Conservation (phyloP, 176 grass and related monocot species). For the Avena atlantica region DNA sequence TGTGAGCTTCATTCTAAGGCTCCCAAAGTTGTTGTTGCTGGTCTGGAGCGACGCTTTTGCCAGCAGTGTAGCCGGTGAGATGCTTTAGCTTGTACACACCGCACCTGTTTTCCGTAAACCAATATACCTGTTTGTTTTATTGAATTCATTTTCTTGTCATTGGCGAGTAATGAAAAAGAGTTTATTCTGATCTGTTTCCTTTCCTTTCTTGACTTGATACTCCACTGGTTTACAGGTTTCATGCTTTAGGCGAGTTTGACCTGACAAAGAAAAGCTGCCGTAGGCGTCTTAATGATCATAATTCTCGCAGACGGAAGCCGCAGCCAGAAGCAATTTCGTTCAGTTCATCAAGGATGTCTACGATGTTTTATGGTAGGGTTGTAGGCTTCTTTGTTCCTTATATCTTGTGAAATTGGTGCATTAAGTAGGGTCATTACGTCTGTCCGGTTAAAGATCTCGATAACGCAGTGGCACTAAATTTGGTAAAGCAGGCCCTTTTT, state of each 20-base stretch:
- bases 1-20: conserved; percentile 79
- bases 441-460: neutral
- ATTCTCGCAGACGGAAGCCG: conserved; percentile 85
- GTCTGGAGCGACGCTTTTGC: conserved; percentile 91
- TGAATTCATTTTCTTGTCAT: conserved; percentile 1
- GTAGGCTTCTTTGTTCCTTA: conserved; percentile 30
- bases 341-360: conserved; percentile 64
- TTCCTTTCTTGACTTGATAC: conserved; percentile 3
- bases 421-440: conserved; percentile 1
- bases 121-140: conserved; percentile 1
- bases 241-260: conserved; percentile 87
- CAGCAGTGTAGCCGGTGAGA: conserved; percentile 97
- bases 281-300: conserved; percentile 90
- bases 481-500: neutral
- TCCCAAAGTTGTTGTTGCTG: conserved; percentile 72
- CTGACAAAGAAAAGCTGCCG: conserved; percentile 95
- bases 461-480: neutral
- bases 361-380: conserved; percentile 71
- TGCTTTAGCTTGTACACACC: conserved; percentile 14
- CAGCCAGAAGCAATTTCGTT: conserved; percentile 76
- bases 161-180: neutral
- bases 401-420: conserved; percentile 12
- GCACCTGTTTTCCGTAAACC: neutral
- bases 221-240: conserved; percentile 64
- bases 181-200: conserved; percentile 12